phyloP scores from a whole-genome alignment of 1,284 basidiomycete genomes.

The Porogramme epimiltina region DNA sequence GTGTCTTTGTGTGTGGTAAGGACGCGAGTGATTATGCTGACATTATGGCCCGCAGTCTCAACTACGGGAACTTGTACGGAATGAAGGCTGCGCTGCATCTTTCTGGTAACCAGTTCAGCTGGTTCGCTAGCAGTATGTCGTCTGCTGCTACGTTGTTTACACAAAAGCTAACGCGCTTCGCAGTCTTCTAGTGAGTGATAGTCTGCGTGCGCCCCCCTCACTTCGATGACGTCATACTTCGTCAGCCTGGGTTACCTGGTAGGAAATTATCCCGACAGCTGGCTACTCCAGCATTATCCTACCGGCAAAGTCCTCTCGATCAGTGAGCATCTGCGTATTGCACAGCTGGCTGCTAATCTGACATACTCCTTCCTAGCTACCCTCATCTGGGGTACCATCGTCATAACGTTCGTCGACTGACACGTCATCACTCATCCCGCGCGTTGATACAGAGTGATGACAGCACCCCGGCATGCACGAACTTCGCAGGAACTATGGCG shows the following conservation, averaged over 20 bases:
- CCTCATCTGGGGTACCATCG: conserved; percentile 20
- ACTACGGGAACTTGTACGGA: conserved; percentile 25
- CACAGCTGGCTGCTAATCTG: too few relatives aligned
- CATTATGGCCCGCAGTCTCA: conserved; percentile 2
- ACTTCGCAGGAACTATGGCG: conserved; percentile 19
- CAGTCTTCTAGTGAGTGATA: conserved; percentile 22
- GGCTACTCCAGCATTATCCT: conserved; percentile 24
- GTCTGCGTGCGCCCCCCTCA: too few relatives aligned
- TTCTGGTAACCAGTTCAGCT: conserved; percentile 19
- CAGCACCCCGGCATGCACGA: conserved; percentile 20
- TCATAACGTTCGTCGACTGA: conserved; percentile 13
- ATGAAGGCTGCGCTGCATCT: conserved; percentile 21
- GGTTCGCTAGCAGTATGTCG: conserved; percentile 23
- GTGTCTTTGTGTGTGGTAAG: not conserved
- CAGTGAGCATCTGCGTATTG: conserved; percentile 13
- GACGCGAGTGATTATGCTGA: not conserved
- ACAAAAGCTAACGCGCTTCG: too few relatives aligned
- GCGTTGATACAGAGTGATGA: not conserved
- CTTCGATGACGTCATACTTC: too few relatives aligned
- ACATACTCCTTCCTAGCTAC: conserved; percentile 12
- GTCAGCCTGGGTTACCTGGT: conserved; percentile 20
- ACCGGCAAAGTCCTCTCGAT: conserved; percentile 22
- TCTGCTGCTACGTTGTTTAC: not conserved
- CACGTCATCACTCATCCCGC: fast-evolving
- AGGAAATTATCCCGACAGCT: conserved; percentile 24